Evolutionary conservation across 176 grass and related monocot genomes (phyloP), one percentile per base, ranked within the genome.

Genomic region (Bolboschoenus planiculmis): DNA sequence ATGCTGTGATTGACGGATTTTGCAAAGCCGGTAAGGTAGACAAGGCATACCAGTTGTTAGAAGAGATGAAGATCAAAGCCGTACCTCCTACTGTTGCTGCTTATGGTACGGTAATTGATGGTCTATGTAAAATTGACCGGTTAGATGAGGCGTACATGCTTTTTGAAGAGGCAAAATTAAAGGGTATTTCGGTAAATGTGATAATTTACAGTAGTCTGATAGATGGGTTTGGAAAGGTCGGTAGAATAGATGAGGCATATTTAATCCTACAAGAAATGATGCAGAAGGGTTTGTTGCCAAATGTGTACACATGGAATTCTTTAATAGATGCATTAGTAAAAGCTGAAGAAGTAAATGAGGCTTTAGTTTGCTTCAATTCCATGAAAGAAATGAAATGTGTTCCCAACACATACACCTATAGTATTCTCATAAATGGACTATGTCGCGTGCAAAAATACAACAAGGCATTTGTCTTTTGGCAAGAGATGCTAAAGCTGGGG

Each of bases 231-330:
- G 92, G 96, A 16, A 98, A 98, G 77, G 85, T 87, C 68, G 96
- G 96, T 81, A 95, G 96, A 83, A 95, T 98, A 87, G 92, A 98
- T 71, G 92, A 98, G 92, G 89, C 92, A 79, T 98, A 98, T 88
- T 88, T 98, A 62, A 89, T 98, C 72, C 83, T 98, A 85, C 88
- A 98, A 88, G 96, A 98, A 89, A 98, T 98, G 96, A 95, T 95
- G 92, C 91, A 95, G 83, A 95, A 91, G 50, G 89, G 85, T 50
- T 78, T 98, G 59, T 70, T 87, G 81, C 96, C 92, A 48, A 95
- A 98, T 88, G 89, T 86, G 27, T 98, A 93, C 70, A 98, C 96
- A 80, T 98, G 96, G 92, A 98, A 98, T 87, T 85, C 85, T 78
- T 81, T 98, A 47, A 87, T 98, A 40, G 89, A 98, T 88, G 90